phyloP scores from a whole-genome alignment of 805 yeast genomes.

The Yamadazyma ubonensis region DNA sequence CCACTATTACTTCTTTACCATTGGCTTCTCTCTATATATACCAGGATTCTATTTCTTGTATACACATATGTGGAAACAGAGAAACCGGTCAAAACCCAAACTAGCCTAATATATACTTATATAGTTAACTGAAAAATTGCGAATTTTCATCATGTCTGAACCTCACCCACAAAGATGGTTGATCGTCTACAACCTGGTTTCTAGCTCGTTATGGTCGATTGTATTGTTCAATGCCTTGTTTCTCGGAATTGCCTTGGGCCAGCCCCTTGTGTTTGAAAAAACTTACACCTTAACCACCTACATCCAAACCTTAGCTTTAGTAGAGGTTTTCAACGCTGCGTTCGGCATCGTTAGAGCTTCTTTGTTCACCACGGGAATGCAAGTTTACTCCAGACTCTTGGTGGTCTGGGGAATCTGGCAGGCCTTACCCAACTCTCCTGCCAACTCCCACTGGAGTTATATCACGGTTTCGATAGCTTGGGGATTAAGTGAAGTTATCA shows the following conservation, averaged over 20 bases:
- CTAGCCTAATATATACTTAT: background rate
- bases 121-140: conserved; percentile 6
- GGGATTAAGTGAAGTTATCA: conserved; percentile 90
- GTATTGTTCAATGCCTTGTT: conserved; percentile 41
- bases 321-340: conserved; percentile 77
- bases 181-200: conserved; percentile 41
- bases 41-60: conserved; percentile 32
- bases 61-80: conserved; percentile 30
- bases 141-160: conserved; percentile 5
- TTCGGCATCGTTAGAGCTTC: conserved; percentile 86
- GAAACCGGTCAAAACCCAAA: conserved; percentile 18
- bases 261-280: conserved; percentile 61
- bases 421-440: conserved; percentile 70
- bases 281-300: conserved; percentile 57
- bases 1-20: conserved; percentile 22
- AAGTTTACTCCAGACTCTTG: conserved; percentile 80
- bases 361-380: conserved; percentile 76
- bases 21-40: conserved; percentile 25
- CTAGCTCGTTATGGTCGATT: conserved; percentile 43
- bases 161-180: conserved; percentile 34
- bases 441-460: conserved; percentile 58
- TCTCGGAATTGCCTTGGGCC: conserved; percentile 46
- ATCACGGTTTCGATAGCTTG: conserved; percentile 74
- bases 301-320: conserved; percentile 75
- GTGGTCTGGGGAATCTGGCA: conserved; percentile 81